Percentiles rank a stretch among this genome's conserved stretches.
Evolutionary conservation across 495 filamentous ascomycete genomes (phyloP).

Genomic region (Parachaetomium inaequale): DNA sequence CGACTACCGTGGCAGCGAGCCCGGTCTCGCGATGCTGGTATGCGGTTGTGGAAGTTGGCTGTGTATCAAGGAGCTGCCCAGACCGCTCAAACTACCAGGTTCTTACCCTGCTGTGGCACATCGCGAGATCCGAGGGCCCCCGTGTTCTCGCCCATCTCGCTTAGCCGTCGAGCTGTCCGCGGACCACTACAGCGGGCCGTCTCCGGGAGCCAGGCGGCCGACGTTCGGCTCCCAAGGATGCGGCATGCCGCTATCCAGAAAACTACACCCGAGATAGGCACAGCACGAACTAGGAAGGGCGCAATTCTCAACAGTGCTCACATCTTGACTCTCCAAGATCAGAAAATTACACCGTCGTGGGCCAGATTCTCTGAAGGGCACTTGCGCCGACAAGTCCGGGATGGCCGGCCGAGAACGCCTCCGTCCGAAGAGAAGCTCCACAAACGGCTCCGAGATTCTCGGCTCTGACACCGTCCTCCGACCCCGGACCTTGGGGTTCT

Average conservation of each 20-base stretch:
- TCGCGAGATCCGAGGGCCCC: not conserved
- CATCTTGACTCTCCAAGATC: not conserved
- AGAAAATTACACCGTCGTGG: too few relatives aligned
- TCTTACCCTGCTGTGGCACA: slow-evolving; percentile 1
- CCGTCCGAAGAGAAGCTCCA: not conserved
- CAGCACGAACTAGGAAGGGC: not conserved
- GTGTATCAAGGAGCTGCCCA: not conserved
- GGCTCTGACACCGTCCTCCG: not conserved
- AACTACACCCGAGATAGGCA: not conserved
- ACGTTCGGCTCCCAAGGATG: not conserved
- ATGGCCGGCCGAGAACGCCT: not conserved
- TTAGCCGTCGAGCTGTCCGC: not conserved
- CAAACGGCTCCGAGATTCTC: not conserved
- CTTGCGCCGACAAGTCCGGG: not conserved
- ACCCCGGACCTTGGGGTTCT: not conserved
- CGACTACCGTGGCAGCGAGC: not conserved
- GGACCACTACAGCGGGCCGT: not conserved
- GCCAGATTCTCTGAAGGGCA: not conserved
- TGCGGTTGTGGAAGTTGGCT: not conserved
- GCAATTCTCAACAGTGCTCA: not conserved
- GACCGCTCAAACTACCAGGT: not conserved
- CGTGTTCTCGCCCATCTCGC: not conserved
- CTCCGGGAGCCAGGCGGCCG: not conserved
- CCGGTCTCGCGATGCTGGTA: not conserved
- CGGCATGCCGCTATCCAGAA: not conserved